Evolutionary conservation across 495 filamentous ascomycete species (phyloP), one percentile per base, ranked within the genome.

Genomic region (Durotheca rogersii): DNA sequence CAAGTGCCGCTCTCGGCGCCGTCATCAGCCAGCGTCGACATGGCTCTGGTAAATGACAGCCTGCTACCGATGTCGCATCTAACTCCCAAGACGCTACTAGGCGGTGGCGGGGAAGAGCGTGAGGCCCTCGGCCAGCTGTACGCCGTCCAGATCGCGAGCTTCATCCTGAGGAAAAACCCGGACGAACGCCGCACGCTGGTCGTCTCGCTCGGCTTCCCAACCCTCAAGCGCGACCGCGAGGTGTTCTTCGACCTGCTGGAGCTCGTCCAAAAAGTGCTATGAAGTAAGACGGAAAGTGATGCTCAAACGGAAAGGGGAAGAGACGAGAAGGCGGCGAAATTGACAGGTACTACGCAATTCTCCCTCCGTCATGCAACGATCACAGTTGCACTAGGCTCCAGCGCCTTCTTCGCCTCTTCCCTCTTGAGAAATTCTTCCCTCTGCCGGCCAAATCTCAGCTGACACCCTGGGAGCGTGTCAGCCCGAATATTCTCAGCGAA

Each of bases 91-190:
- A 95, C 93, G 0, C 67, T 98, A 2, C 76, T 98, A 3, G 93
- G 93, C n/a, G 90, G 84, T 9, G 85, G 88, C 20, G 82, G 81
- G 12, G 75, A 86, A 47, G 85, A 88, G 38, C 78, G 91, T 29
- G 89, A 96, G 54, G 87, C 86, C 0, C 60, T 92, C 12, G 92
- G 88, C 18, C 93, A 96, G 70, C 79, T 95, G 3, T 83, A 89
- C 64, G 89, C 89, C 29, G 86, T 87, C 40, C 90, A 96, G 61
- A 88, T 96, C 50, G 93, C 86, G 4, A 92, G 81, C 58, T 80
- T 83, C 9, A 80, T 98, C 49, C 70, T 81, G 23, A 81, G 81
- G 42, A 83, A 82, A 53, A 74, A 87, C 42, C 83, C 87, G 3
- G 74, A 86, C 14, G 93, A 98, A 67, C 82, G 77, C 56, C 79